Evolutionary conservation across 2,329 filamentous ascomycete genomes (phyloP), one percentile per base, ranked within the genome.

Genomic region (Stemphylium beticola): DNA sequence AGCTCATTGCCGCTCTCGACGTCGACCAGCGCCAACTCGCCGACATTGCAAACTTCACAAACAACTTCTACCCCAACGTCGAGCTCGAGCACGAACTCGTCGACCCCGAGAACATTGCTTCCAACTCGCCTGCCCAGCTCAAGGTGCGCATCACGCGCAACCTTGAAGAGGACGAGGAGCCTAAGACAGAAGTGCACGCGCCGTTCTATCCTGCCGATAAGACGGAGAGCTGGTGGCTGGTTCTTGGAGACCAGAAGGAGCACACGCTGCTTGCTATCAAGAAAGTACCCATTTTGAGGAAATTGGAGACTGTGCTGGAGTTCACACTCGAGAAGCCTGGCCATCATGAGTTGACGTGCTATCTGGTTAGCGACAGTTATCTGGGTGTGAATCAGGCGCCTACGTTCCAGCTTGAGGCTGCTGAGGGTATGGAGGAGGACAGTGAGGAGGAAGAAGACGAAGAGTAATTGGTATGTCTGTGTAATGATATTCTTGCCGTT

Each of bases 141-240:
- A 90, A 88, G 69, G 86, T 99, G 66, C 89, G 88, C 71, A 89
- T 99, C 59, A 87, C 91, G 66, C 89, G 95, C 29, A 92, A 96
- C 68, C 79, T 93, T 4, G 85, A 87, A n/a, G 85, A 87, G 10
- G 85, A 87, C 34, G 86, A 89, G 48, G 88, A 85, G 18, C 84
- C 90, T 14, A 92, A 97, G 73, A 85, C 89, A 2, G 88, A 87
- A 1, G 96, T 98, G 2, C 93, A 98, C 73, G 93, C 93, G 46
- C 95, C 95, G 0, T 99, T 98, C 82, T 99, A 95, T 74, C 93
- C 95, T 0, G 82, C 77, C 44, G 89, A 89, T 76, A 99, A 99
- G 83, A 89, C 91, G 80, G 95, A 99, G 82, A 96, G 95, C 73
- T 99, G 93, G 93, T 99, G 95, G 95, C 80, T 99, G 51, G 91